A percentile compares a stretch with the other conserved stretches of the same genome.
Evolutionary conservation across 768 basidiomycete species (phyloP).

Genomic region (Sarcodon aspratus): DNA sequence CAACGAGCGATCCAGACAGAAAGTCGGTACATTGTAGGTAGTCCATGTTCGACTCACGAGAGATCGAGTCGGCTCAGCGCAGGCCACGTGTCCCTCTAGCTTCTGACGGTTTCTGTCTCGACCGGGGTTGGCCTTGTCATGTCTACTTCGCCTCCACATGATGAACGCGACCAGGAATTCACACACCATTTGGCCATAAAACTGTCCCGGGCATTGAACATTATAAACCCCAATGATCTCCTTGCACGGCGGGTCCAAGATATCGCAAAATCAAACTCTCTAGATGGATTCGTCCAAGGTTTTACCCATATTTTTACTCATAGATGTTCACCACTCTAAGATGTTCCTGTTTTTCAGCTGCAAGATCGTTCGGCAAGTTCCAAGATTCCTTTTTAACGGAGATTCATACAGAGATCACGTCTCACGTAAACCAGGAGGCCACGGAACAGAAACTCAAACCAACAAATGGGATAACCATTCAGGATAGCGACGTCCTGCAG

Average conservation of each 20-base stretch:
- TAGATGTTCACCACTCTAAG: background rate
- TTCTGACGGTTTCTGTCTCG: too few relatives aligned
- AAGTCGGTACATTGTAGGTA: too few relatives aligned
- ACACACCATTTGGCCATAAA: conserved; percentile 65
- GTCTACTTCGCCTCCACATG: background rate
- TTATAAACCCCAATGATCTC: conserved; percentile 72
- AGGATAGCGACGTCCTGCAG: conserved; percentile 74
- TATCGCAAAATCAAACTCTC: conserved; percentile 60
- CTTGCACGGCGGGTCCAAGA: conserved; percentile 72
- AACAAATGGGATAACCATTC: conserved; percentile 66
- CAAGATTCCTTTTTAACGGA: conserved; percentile 67
- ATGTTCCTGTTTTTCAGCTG: conserved; percentile 33
- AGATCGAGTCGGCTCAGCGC: too few relatives aligned
- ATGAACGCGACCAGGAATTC: conserved; percentile 28
- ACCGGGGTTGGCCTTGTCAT: background rate
- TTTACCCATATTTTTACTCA: background rate
- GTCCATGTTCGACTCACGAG: too few relatives aligned
- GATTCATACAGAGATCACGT: conserved; percentile 68
- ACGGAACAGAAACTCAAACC: conserved; percentile 37
- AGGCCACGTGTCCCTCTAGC: too few relatives aligned
- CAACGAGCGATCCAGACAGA: too few relatives aligned
- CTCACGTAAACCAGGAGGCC: conserved; percentile 56
- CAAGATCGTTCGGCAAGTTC: conserved; percentile 80
- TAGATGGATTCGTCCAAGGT: conserved; percentile 64
- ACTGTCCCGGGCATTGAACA: conserved; percentile 72